These are phyloP conservation scores for Boletus rufocinnamomeus DNA, from an alignment of 768 basidiomycete species.

Conservation along the genomic window DNA sequence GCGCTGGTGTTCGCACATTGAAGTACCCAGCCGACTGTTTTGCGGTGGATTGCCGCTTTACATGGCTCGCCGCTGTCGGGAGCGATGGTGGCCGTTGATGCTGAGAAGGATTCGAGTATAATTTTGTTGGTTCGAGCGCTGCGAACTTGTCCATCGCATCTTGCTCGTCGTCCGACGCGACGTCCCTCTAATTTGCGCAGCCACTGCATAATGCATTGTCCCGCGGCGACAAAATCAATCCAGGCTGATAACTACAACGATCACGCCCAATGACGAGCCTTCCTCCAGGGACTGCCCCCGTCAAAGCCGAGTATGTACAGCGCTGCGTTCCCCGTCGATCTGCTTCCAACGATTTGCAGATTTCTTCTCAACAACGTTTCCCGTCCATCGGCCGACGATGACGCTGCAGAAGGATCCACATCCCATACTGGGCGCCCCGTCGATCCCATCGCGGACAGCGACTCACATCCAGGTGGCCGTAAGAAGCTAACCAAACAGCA, in stretches of 20 bases:
- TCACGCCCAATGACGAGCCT: slow-evolving; percentile 12
- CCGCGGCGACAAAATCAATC: too few relatives aligned
- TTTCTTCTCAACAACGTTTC: slow-evolving; percentile 39
- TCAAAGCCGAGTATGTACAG: slow-evolving; percentile 51
- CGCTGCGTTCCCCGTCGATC: not conserved
- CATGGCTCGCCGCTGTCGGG: slow-evolving; percentile 15
- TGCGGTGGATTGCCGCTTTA: slow-evolving; percentile 10
- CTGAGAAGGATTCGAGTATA: slow-evolving; percentile 43
- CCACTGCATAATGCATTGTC: too few relatives aligned
- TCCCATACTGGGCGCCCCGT: slow-evolving; percentile 30
- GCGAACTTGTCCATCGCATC: slow-evolving; percentile 79
- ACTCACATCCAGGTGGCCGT: slow-evolving; percentile 26
- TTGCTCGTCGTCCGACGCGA: slow-evolving; percentile 8
- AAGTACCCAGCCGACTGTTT: slow-evolving; percentile 13
- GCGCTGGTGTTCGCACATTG: not conserved
- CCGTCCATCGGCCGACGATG: slow-evolving; percentile 47
- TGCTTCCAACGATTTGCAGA: slow-evolving; percentile 30
- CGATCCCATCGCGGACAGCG: slow-evolving; percentile 37
- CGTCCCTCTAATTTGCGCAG: not conserved
- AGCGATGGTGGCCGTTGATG: slow-evolving; percentile 25
- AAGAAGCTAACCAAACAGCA: slow-evolving; percentile 60
- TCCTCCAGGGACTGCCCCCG: slow-evolving; percentile 49
- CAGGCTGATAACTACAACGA: not conserved
- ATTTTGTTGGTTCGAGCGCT: slow-evolving; percentile 74
- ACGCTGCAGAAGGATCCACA: slow-evolving; percentile 63